phyloP scores from a whole-genome alignment of 331 rosid species.

The Pyrus hybrid region DNA sequence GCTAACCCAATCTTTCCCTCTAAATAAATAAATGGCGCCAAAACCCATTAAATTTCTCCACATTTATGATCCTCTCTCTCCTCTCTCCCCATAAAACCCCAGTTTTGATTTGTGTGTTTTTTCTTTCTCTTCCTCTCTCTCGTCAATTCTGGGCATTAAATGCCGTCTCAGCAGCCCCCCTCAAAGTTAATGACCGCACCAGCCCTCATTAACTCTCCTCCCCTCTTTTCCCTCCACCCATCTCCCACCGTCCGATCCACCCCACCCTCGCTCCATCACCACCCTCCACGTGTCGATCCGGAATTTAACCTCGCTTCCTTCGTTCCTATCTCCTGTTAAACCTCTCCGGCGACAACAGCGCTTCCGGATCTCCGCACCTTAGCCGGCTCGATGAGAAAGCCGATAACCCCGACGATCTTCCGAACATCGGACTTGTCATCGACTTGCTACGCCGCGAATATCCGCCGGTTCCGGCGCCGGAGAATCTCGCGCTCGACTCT shows the following conservation, averaged over 20 bases:
- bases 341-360: slow-evolving; percentile 86
- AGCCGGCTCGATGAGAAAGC: slow-evolving; percentile 78
- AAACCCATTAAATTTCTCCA: neutral
- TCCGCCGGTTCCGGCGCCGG: slow-evolving; percentile 44
- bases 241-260: slow-evolving; percentile 25
- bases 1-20: neutral
- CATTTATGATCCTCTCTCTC: neutral
- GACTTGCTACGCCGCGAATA: slow-evolving; percentile 82
- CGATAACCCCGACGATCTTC: slow-evolving; percentile 47
- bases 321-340: slow-evolving; percentile 42
- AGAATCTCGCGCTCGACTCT: slow-evolving; percentile 78
- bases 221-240: neutral
- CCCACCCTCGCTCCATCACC: neutral
- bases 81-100: neutral
- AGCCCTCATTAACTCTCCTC: slow-evolving; percentile 36
- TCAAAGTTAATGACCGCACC: slow-evolving; percentile 18
- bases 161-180: slow-evolving; percentile 6
- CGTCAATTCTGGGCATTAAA: slow-evolving; percentile 34
- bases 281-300: slow-evolving; percentile 40
- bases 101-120: neutral
- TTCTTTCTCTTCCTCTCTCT: neutral
- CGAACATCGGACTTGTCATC: slow-evolving; percentile 82
- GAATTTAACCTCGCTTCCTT: neutral
- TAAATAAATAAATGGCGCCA: slow-evolving; percentile 6
- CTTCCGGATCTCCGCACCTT: slow-evolving; percentile 97